Conservation (phyloP, 768 basidiomycete genomes). For the Boletus rubescentipes region DNA sequence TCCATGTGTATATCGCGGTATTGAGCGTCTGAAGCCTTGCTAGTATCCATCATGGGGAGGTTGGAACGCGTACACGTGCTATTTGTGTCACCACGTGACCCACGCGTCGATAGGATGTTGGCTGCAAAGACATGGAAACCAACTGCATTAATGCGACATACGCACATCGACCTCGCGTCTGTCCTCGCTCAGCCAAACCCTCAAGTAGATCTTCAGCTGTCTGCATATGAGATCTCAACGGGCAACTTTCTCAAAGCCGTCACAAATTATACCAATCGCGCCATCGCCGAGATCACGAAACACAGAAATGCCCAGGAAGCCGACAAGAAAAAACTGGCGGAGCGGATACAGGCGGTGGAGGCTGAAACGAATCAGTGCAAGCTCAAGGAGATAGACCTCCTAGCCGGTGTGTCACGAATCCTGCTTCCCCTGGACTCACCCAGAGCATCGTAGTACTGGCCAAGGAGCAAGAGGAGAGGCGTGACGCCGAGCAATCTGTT, state of each 20-base stretch:
- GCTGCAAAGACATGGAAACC: not conserved
- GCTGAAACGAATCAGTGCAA: constrained; percentile 74
- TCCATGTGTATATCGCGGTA: constrained; percentile 74
- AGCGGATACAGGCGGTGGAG: constrained; percentile 63
- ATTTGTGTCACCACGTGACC: constrained; percentile 23
- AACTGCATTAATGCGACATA: constrained; percentile 27
- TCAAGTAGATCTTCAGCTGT: constrained; percentile 60
- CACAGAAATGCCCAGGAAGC: constrained; percentile 58
- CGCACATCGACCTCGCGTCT: constrained; percentile 61
- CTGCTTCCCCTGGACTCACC: not conserved
- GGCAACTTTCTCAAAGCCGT: constrained; percentile 73
- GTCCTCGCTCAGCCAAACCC: constrained; percentile 56
- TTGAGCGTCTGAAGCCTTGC: constrained; percentile 21
- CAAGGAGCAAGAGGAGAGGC: constrained; percentile 69
- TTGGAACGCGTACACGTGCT: constrained; percentile 7
- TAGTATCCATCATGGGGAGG: constrained; percentile 12
- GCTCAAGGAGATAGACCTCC: constrained; percentile 73
- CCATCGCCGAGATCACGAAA: constrained; percentile 67
- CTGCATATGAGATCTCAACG: constrained; percentile 63
- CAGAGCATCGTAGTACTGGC: constrained; percentile 48
- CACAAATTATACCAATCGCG: constrained; percentile 67
- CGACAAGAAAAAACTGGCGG: constrained; percentile 61
- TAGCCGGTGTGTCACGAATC: constrained; percentile 55
- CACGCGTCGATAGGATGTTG: constrained; percentile 5
- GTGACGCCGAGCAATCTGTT: constrained; percentile 63